Percentiles rank a stretch among this genome's conserved stretches.
Evolutionary conservation across 2,329 filamentous ascomycete genomes (phyloP).

Genomic region (Colletotrichum tanaceti): DNA sequence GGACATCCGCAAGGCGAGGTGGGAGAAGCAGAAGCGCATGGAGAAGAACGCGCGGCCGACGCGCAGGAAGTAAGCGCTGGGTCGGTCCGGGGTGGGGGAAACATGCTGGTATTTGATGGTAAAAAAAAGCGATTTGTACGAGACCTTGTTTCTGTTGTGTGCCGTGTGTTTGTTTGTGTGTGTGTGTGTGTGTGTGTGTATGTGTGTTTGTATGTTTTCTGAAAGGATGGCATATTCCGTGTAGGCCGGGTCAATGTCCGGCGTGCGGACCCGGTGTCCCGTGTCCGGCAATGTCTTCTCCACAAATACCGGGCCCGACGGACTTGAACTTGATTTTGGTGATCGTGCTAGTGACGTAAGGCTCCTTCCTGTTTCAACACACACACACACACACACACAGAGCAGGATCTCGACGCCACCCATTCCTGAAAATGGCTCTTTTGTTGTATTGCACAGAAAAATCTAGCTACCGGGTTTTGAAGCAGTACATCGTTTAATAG

Average conservation of each 20-base stretch:
- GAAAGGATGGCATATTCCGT: too few species aligned
- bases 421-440: neutral
- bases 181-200: too few species aligned
- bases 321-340: neutral
- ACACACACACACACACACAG: neutral
- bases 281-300: neutral
- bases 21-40: constrained; percentile 78
- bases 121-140: neutral
- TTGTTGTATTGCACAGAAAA: neutral
- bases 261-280: neutral
- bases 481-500: neutral
- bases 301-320: neutral
- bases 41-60: constrained; percentile 90
- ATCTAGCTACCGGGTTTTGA: too few species aligned
- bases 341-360: constrained; percentile 7
- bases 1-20: constrained; percentile 86
- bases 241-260: neutral
- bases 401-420: neutral
- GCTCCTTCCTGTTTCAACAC: neutral
- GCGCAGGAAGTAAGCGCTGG: constrained; percentile 62
- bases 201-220: too few species aligned
- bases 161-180: neutral
- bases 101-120: neutral
- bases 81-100: neutral
- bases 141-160: neutral